These are phyloP conservation scores for Penicillium ucsense DNA, from an alignment of 495 filamentous ascomycete species.

Conservation along the genomic window DNA sequence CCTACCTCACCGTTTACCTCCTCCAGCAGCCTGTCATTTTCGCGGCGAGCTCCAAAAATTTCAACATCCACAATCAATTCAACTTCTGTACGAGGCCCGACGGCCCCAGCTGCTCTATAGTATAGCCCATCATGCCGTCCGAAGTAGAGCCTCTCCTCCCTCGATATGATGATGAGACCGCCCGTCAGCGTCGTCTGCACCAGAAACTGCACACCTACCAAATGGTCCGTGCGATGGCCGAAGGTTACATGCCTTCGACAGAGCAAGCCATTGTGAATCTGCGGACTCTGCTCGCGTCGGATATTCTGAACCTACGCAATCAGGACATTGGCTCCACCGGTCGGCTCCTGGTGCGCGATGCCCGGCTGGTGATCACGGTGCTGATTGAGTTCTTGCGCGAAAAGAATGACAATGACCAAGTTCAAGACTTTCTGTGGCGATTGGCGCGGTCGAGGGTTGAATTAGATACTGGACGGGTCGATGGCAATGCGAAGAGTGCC, in stretches of 20 bases:
- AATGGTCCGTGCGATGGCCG: constrained; percentile 72
- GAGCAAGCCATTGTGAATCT: constrained; percentile 78
- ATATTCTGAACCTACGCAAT: constrained; percentile 68
- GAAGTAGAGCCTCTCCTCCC: constrained; percentile 74
- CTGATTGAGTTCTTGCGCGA: constrained; percentile 68
- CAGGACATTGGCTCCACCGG: constrained; percentile 69
- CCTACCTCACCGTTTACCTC: no score
- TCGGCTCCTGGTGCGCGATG: constrained; percentile 59
- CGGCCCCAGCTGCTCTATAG: neutral
- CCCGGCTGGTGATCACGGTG: constrained; percentile 58
- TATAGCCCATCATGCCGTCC: constrained; percentile 37
- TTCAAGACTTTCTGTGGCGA: constrained; percentile 90
- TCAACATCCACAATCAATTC: neutral
- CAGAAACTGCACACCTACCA: constrained; percentile 88
- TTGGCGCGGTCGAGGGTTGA: constrained; percentile 59
- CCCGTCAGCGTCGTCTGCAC: constrained; percentile 64
- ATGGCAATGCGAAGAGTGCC: constrained; percentile 49
- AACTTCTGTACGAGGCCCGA: neutral
- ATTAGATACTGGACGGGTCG: constrained; percentile 58
- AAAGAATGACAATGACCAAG: constrained; percentile 77
- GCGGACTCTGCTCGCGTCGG: constrained; percentile 65
- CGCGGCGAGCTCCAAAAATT: no score
- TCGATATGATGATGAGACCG: constrained; percentile 75
- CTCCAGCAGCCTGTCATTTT: no score
- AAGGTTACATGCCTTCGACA: constrained; percentile 87